Conservation (phyloP, 306 rosid species). For the Vigna reflexopilosa region DNA sequence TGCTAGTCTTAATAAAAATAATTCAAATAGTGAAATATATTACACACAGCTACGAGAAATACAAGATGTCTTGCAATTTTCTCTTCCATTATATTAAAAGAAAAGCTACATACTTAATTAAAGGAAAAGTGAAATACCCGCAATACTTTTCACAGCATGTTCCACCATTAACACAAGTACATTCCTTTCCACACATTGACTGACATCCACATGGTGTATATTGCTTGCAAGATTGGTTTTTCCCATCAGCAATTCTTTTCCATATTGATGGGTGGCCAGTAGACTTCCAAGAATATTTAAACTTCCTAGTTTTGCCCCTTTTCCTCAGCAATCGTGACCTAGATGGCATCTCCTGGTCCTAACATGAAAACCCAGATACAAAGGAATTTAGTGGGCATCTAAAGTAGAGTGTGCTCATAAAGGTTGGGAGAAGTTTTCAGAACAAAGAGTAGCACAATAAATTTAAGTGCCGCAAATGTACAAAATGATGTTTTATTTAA, state of each 20-base stretch:
- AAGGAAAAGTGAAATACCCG: slow-evolving; percentile 64
- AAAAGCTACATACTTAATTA: slow-evolving; percentile 33
- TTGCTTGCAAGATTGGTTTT: slow-evolving; percentile 87
- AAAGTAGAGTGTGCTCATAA: slow-evolving; percentile 24
- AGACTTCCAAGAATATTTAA: slow-evolving; percentile 84
- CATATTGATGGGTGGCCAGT: slow-evolving; percentile 93
- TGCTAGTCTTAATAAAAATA: slow-evolving; percentile 15
- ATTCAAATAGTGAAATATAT: slow-evolving; percentile 19
- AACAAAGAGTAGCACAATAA: slow-evolving; percentile 30
- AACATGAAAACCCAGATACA: slow-evolving; percentile 42
- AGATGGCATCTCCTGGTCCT: slow-evolving; percentile 82
- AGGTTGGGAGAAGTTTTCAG: slow-evolving; percentile 30
- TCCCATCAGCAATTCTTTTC: slow-evolving; percentile 97
- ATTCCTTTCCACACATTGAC: slow-evolving; percentile 89
- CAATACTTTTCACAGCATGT: slow-evolving; percentile 98
- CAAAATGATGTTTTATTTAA: slow-evolving; percentile 3
- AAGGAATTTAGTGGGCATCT: slow-evolving; percentile 24
- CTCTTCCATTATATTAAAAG: slow-evolving; percentile 11
- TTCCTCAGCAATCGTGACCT: slow-evolving; percentile 80
- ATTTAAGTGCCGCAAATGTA: neutral
- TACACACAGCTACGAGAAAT: neutral
- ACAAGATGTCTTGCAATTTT: slow-evolving; percentile 25
- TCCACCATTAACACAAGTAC: slow-evolving; percentile 80
- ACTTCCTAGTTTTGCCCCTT: slow-evolving; percentile 91
- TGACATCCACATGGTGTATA: slow-evolving; percentile 90